A percentile compares a stretch with the other conserved stretches of the same genome.
Evolutionary conservation across 768 basidiomycete genomes (phyloP).

Genomic region (Tulasnella sp.): DNA sequence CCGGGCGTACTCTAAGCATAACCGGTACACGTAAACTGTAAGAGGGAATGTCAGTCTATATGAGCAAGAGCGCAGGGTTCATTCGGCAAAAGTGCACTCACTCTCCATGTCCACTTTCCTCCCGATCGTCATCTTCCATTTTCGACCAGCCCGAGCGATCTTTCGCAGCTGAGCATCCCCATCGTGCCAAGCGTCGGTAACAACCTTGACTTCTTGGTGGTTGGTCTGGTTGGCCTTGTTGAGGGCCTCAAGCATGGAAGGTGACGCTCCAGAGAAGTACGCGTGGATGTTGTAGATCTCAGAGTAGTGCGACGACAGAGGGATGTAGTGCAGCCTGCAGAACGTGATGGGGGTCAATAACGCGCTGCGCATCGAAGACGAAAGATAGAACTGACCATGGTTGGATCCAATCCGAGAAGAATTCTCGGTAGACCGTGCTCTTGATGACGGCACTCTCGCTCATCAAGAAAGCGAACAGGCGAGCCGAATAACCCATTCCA

Average conservation of each 20-base stretch:
- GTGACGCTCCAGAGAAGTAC: constrained; percentile 86
- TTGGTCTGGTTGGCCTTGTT: constrained; percentile 49
- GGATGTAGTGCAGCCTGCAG: constrained; percentile 90
- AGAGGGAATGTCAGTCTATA: not conserved
- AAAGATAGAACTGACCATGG: constrained; percentile 64
- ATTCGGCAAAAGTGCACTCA: constrained; percentile 45
- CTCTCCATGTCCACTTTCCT: constrained; percentile 92
- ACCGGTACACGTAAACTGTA: constrained; percentile 80
- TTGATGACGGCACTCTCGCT: constrained; percentile 91
- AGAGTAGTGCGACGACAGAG: constrained; percentile 79
- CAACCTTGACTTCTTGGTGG: constrained; percentile 41
- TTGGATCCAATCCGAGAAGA: constrained; percentile 87
- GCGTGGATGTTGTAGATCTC: constrained; percentile 95
- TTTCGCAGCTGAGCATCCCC: constrained; percentile 74
- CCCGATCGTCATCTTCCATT: constrained; percentile 87
- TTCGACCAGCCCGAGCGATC: constrained; percentile 89
- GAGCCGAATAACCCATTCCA: constrained; percentile 92
- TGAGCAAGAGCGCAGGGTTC: constrained; percentile 8
- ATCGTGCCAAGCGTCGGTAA: constrained; percentile 49
- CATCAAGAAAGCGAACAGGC: constrained; percentile 82
- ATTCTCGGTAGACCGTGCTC: constrained; percentile 89
- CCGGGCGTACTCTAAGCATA: constrained; percentile 87
- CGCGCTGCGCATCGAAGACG: not conserved
- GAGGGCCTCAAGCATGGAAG: constrained; percentile 55
- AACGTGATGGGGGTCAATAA: not conserved